phyloP scores from a whole-genome alignment of 225 moss, liverwort and hornwort genomes.

The Rhytidiadelphus loreus region DNA sequence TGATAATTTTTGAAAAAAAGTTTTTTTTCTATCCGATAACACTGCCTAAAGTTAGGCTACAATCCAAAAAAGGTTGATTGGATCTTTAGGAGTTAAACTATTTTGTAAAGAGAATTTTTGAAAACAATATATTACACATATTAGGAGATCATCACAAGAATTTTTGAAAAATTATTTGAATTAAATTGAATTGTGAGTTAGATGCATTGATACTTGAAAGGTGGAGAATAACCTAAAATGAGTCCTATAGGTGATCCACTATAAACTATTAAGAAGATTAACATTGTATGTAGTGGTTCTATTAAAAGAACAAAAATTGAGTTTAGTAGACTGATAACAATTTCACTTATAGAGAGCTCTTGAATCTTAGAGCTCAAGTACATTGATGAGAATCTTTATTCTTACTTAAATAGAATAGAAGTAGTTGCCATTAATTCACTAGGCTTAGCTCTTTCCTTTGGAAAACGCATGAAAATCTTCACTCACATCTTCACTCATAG shows the following conservation, averaged over 20 bases:
- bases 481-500: too few species aligned
- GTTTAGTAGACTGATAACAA: too few species aligned
- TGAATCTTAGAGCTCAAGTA: background rate
- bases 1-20: background rate
- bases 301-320: too few species aligned
- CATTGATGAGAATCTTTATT: too few species aligned
- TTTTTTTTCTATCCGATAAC: background rate
- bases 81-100: background rate
- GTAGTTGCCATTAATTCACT: background rate
- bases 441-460: background rate
- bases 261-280: too few species aligned
- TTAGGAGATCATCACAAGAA: too few species aligned
- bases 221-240: too few species aligned
- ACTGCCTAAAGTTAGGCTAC: rapidly evolving
- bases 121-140: too few species aligned
- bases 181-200: too few species aligned
- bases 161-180: too few species aligned
- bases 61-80: background rate
- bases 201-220: too few species aligned
- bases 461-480: background rate
- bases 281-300: background rate
- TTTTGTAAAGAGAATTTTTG: background rate
- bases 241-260: too few species aligned
- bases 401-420: background rate
- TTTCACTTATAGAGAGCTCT: background rate